Conservation (phyloP, 169 alveolate species). For the Sarcocystis neurona region DNA sequence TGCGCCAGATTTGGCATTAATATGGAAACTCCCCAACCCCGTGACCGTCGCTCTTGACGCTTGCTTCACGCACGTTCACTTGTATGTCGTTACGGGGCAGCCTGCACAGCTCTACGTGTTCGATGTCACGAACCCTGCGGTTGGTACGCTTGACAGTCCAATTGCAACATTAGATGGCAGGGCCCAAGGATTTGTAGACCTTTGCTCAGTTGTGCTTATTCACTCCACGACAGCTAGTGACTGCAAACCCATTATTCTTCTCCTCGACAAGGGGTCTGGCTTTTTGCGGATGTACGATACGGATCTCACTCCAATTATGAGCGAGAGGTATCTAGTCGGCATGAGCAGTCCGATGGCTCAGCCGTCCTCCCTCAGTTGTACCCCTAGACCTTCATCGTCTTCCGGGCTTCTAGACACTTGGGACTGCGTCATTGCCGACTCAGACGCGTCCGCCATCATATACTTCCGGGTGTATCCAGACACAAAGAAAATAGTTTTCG, state of each 20-base stretch:
- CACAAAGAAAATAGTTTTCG: not conserved
- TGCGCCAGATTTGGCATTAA: not conserved
- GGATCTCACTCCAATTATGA: not conserved
- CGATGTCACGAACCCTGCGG: conserved; percentile 11
- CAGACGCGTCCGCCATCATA: not conserved
- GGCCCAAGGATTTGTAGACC: not conserved
- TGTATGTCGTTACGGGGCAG: not conserved
- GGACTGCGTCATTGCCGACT: conserved; percentile 36
- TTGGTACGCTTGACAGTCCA: not conserved
- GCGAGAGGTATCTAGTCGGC: not conserved
- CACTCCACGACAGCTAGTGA: not conserved
- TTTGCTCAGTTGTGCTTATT: not conserved
- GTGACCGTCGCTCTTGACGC: conserved; percentile 11
- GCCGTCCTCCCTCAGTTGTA: conserved; percentile 10
- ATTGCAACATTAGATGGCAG: not conserved
- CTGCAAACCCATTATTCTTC: not conserved
- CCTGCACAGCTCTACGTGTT: not conserved
- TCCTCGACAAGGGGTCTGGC: not conserved
- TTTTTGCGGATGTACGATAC: not conserved
- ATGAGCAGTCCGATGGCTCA: not conserved
- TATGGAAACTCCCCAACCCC: not conserved
- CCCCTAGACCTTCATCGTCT: not conserved
- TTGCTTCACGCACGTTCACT: not conserved
- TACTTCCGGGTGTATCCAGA: not conserved
- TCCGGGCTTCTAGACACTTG: not conserved